Evolutionary conservation across 257 asterid genomes (phyloP).

Genomic region (Solanum paucissectum): DNA sequence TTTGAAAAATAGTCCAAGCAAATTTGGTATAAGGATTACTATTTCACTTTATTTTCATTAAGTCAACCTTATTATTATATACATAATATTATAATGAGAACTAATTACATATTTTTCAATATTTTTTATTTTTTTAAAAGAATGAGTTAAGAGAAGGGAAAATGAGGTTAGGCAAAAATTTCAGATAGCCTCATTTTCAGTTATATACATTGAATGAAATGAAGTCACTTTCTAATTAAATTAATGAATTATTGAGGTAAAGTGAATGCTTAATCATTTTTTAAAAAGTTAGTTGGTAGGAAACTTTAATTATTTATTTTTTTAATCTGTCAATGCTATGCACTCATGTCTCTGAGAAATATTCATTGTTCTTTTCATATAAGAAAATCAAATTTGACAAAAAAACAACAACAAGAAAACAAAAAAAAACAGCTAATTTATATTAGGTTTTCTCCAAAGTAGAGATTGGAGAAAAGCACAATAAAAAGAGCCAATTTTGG

Average conservation of each 20-base stretch:
- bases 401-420: neutral
- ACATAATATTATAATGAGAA: neutral
- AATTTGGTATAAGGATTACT: neutral
- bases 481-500: neutral
- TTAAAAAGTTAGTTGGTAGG: neutral
- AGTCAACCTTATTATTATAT: neutral
- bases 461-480: neutral
- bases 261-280: neutral
- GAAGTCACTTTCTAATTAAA: neutral
- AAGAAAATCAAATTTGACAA: neutral
- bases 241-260: neutral
- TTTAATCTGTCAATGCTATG: neutral
- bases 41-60: neutral
- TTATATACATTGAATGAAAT: neutral
- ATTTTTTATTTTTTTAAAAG: accelerated
- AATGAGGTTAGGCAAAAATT: neutral
- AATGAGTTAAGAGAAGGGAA: neutral
- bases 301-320: neutral
- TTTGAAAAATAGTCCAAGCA: neutral
- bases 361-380: neutral
- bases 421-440: neutral
- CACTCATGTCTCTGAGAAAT: neutral
- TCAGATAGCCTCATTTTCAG: neutral
- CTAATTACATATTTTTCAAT: neutral
- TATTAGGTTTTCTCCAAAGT: neutral